Base-by-base conservation (phyloP, 2,329 filamentous ascomycete species). In the Fusarium metavorans region DNA sequence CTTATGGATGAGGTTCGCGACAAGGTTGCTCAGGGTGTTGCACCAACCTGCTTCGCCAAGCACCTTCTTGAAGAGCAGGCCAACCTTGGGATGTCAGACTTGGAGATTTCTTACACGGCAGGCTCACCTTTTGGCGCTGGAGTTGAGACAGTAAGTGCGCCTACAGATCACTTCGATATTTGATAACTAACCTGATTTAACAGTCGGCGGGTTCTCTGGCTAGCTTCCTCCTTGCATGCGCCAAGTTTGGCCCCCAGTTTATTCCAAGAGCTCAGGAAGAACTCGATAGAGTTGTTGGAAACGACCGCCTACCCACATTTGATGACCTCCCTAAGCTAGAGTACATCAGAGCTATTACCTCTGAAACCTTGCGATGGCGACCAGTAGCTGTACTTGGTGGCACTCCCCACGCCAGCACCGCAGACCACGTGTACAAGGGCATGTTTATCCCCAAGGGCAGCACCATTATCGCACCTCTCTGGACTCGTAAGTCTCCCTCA, bases 221-320 rank as follows among this genome's bases (percentile, higher is more conserved):
- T 0, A 90, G 82, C n/a, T 85, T 90, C 75, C 82, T 88, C 23
- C 82, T 90, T 0, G 88, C 87, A 0, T 89, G 89, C 78, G 84
- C 82, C 18, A 81, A 88, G n/a, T 87, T 86, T 35, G 87, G 85
- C 2, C 86, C 85, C 0, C 84, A 85, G 9, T 86, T 88, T 5
- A 87, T 89, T 7, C 83, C 83, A 1, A 78, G 85, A 75, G 74
- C 76, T 0, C 86, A 82, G 10, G 80, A 80, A 18, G 84, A 86
- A 54, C 79, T 86, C 0, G 83, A 85, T 39, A 69, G 78, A 5
- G 81, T 85, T 0, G 79, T 85, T 0, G 84, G 87, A 1, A 64
- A 65, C 0, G 78, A 83, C 1, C 78, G 83, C 0, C 70, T 85
- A 0, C 84, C 84, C 0, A 79, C 78, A 0, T 85, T 85, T 35